phyloP scores from a whole-genome alignment of 306 rosid species.

The Castanea sativa region DNA sequence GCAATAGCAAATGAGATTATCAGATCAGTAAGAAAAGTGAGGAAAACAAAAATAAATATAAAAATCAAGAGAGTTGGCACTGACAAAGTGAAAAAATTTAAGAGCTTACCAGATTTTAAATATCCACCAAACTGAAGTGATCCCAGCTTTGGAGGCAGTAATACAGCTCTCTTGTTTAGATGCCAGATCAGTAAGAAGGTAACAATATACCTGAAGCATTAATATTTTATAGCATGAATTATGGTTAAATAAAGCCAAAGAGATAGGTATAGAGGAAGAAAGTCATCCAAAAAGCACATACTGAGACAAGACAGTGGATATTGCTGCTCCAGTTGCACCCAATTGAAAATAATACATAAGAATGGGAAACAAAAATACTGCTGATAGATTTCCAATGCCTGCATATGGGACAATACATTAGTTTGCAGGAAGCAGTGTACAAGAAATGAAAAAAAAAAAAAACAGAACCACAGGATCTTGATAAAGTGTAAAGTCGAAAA shows the following conservation, averaged over 20 bases:
- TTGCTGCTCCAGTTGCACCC: conserved; percentile 93
- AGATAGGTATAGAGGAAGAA: conserved; percentile 21
- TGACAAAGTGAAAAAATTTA: not conserved
- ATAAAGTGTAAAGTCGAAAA: conserved; percentile 2
- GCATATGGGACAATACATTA: conserved; percentile 32
- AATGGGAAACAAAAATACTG: conserved; percentile 72
- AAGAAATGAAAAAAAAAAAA: conserved; percentile 4
- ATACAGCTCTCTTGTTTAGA: conserved; percentile 66
- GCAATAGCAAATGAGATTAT: not conserved
- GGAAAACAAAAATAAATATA: not conserved
- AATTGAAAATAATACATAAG: conserved; percentile 69
- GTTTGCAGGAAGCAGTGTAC: conserved; percentile 23
- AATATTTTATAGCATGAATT: conserved; percentile 10
- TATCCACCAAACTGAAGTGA: conserved; percentile 81
- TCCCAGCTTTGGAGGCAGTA: conserved; percentile 86
- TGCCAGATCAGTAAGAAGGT: conserved; percentile 76
- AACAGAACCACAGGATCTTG: conserved; percentile 4
- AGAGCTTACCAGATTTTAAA: conserved; percentile 68
- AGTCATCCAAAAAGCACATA: conserved; percentile 42
- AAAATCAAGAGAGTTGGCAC: not conserved
- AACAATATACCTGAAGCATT: conserved; percentile 66
- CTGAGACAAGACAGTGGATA: conserved; percentile 93
- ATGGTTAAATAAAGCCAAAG: conserved; percentile 16
- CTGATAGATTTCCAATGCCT: conserved; percentile 85
- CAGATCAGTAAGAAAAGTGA: not conserved